Evolutionary conservation across 2,329 filamentous ascomycete genomes (phyloP).

Genomic region (Salinomyces thailandicus): DNA sequence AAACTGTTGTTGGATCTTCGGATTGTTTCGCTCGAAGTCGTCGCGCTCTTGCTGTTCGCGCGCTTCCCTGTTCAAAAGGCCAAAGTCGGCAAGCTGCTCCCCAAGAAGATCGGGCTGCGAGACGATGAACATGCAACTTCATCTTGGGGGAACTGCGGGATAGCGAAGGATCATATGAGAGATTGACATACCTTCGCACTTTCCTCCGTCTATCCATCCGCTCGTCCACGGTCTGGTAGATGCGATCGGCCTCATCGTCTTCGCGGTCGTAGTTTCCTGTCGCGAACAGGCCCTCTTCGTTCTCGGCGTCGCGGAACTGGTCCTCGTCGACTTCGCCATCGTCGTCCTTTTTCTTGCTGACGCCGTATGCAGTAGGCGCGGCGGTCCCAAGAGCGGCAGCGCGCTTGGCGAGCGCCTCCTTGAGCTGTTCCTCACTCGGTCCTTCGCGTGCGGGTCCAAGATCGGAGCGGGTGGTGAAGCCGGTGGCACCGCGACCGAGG

Average conservation of each 20-base stretch:
- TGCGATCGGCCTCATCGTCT: constrained; percentile 92
- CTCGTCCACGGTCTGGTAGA: constrained; percentile 92
- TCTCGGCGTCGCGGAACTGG: constrained; percentile 90
- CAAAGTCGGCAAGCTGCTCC: constrained; percentile 71
- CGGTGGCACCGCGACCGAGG: constrained; percentile 92
- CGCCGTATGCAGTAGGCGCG: constrained; percentile 64
- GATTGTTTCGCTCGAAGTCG: constrained; percentile 94
- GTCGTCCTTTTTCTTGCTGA: constrained; percentile 55
- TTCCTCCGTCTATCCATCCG: constrained; percentile 88
- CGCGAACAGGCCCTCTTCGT: constrained; percentile 90
- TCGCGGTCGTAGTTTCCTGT: constrained; percentile 94
- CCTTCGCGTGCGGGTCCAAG: constrained; percentile 89
- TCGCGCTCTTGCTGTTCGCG: constrained; percentile 84
- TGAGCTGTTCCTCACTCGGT: constrained; percentile 95
- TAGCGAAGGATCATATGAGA: constrained; percentile 10
- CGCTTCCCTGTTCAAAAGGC: constrained; percentile 63
- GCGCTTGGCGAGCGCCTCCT: constrained; percentile 89
- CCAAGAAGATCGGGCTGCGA: constrained; percentile 31
- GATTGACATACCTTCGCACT: constrained; percentile 64
- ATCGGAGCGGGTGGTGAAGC: constrained; percentile 95
- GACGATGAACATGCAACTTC: constrained; percentile 19
- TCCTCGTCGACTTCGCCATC: constrained; percentile 66
- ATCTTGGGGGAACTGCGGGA: too few relatives aligned
- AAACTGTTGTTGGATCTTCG: constrained; percentile 96
- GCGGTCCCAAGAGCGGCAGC: constrained; percentile 69